Conservation (phyloP, 768 basidiomycete species). For the Leccinellum albellum region DNA sequence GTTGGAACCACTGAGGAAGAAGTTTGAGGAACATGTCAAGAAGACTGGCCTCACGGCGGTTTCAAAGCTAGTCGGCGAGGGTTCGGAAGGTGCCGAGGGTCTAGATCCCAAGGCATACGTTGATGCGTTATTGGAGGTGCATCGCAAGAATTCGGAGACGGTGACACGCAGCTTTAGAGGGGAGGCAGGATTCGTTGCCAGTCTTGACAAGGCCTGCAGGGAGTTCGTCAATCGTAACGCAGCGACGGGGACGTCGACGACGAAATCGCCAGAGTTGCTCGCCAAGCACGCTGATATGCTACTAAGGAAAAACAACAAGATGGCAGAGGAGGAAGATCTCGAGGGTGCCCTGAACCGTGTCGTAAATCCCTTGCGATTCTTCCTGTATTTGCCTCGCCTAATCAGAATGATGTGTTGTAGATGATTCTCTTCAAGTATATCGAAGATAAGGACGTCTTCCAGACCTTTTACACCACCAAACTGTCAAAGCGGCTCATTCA, state of each 20-base stretch:
- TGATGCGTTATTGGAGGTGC: slow-evolving; percentile 86
- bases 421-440: slow-evolving; percentile 98
- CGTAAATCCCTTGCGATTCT: slow-evolving; percentile 43
- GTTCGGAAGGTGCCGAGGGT: slow-evolving; percentile 49
- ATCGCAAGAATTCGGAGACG: slow-evolving; percentile 87
- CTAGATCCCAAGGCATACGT: slow-evolving; percentile 94
- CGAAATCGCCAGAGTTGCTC: slow-evolving; percentile 87
- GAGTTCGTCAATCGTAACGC: slow-evolving; percentile 94
- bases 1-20: slow-evolving; percentile 84
- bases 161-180: slow-evolving; percentile 86
- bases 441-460: slow-evolving; percentile 98
- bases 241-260: slow-evolving; percentile 77
- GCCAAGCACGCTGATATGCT: slow-evolving; percentile 90
- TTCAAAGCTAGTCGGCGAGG: slow-evolving; percentile 59
- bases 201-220: slow-evolving; percentile 90
- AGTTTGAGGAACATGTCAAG: slow-evolving; percentile 96
- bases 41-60: slow-evolving; percentile 80
- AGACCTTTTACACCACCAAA: slow-evolving; percentile 94
- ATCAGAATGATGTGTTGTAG: slow-evolving; percentile 38
- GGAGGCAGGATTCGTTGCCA: slow-evolving; percentile 90
- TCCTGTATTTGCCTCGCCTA: not conserved
- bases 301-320: slow-evolving; percentile 92
- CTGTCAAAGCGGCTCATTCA: slow-evolving; percentile 90
- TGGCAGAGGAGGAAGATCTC: slow-evolving; percentile 76
- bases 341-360: slow-evolving; percentile 89